Conservation (phyloP, 1,284 basidiomycete genomes). For the Quambalaria eucalypti region DNA sequence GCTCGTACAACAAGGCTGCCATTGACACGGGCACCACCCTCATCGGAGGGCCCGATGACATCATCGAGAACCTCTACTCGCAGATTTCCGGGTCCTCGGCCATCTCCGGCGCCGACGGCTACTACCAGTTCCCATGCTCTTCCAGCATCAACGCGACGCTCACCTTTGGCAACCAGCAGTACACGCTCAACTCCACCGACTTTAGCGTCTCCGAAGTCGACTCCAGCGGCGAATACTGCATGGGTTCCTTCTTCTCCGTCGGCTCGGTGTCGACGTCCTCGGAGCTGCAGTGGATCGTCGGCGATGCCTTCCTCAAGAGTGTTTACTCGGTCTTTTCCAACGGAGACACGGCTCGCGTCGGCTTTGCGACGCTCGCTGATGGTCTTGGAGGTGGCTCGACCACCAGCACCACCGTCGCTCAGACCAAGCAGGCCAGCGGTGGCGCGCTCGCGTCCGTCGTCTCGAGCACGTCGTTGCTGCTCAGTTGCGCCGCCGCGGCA, state of each 20-base stretch:
- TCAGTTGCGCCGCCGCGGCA: too few relatives aligned
- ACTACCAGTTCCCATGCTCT: constrained; percentile 36
- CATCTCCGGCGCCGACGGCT: constrained; percentile 16
- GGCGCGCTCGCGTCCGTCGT: neutral
- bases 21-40: constrained; percentile 42
- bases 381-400: constrained; percentile 22
- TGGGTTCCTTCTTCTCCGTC: constrained; percentile 35
- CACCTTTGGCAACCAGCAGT: constrained; percentile 27
- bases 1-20: constrained; percentile 17
- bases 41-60: constrained; percentile 32
- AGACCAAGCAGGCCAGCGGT: neutral
- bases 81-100: constrained; percentile 19
- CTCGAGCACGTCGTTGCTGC: too few relatives aligned
- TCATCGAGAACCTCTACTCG: constrained; percentile 23
- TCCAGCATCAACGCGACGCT: constrained; percentile 19
- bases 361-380: constrained; percentile 29
- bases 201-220: constrained; percentile 18
- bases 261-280: constrained; percentile 10
- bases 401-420: constrained; percentile 12
- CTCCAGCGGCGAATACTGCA: constrained; percentile 13
- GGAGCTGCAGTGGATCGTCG: constrained; percentile 35
- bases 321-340: constrained; percentile 34
- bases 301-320: constrained; percentile 37
- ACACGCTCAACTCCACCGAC: constrained; percentile 21
- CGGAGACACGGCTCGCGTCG: constrained; percentile 14